Conservation (phyloP, 2,329 filamentous ascomycete species). For the Tolypocladium pustulatum region DNA sequence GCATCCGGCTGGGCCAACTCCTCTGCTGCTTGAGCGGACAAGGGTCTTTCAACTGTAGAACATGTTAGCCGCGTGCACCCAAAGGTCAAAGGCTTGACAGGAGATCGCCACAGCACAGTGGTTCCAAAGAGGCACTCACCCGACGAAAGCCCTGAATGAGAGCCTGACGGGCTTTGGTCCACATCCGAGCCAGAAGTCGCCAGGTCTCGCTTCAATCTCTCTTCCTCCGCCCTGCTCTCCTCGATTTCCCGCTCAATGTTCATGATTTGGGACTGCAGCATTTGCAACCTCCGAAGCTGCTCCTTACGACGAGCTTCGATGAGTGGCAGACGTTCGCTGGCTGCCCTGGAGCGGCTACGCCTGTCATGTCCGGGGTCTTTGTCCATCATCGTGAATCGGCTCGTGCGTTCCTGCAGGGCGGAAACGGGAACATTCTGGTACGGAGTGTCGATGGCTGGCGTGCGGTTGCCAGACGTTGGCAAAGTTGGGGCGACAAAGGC, state of each 20-base stretch:
- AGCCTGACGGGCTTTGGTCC: constrained; percentile 2
- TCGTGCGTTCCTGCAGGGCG: not conserved
- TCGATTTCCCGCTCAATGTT: constrained; percentile 38
- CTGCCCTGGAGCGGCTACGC: constrained; percentile 19
- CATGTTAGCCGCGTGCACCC: not conserved
- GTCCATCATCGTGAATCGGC: too few relatives aligned
- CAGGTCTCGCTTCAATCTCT: constrained; percentile 19
- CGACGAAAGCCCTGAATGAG: not conserved
- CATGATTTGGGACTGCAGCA: constrained; percentile 34
- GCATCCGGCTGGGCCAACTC: not conserved
- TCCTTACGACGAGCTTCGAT: constrained; percentile 24
- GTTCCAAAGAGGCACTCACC: constrained; percentile 3
- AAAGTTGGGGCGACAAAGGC: not conserved
- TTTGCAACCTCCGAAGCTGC: constrained; percentile 34
- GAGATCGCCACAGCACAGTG: not conserved
- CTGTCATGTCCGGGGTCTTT: constrained; percentile 3
- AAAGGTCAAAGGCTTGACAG: not conserved
- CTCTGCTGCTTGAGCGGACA: not conserved
- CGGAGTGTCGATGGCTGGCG: not conserved
- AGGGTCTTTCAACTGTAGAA: not conserved
- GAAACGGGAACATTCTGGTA: not conserved
- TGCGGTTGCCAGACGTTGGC: not conserved
- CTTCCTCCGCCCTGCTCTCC: constrained; percentile 22
- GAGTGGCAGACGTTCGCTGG: constrained; percentile 25
- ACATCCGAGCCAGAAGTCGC: constrained; percentile 8